These are phyloP conservation scores for Rhodotorula sp. DNA, from an alignment of 1,284 basidiomycete species.

Conservation along the genomic window DNA sequence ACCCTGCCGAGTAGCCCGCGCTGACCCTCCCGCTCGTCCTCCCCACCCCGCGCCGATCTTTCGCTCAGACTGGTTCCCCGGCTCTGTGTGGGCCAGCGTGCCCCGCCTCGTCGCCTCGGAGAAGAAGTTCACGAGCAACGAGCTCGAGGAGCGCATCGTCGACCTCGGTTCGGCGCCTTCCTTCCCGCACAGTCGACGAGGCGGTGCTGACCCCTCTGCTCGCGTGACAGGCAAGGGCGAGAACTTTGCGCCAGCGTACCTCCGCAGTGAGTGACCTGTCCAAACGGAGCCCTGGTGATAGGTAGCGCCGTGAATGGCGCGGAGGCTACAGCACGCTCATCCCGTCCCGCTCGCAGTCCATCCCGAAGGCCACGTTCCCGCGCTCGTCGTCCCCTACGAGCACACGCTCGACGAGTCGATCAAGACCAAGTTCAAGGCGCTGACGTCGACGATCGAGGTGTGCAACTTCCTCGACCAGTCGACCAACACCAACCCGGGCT, in stretches of 20 bases:
- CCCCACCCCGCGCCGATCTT: neutral
- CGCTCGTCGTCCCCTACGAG: constrained; percentile 43
- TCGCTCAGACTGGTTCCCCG: constrained; percentile 26
- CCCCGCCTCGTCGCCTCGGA: constrained; percentile 52
- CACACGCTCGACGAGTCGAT: constrained; percentile 40
- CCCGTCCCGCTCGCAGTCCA: constrained; percentile 14
- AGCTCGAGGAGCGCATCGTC: constrained; percentile 48
- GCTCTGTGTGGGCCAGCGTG: constrained; percentile 51
- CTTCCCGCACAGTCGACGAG: constrained; percentile 5
- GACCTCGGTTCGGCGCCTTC: constrained; percentile 51
- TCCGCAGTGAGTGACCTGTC: constrained; percentile 47
- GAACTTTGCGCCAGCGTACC: constrained; percentile 54
- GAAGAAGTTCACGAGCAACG: constrained; percentile 53
- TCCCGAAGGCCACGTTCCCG: constrained; percentile 28
- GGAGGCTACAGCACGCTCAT: neutral
- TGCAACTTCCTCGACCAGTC: constrained; percentile 42
- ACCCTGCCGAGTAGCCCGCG: too few species aligned
- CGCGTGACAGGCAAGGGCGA: constrained; percentile 52
- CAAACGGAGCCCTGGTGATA: too few species aligned
- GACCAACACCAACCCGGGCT: constrained; percentile 19
- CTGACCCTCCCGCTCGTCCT: neutral
- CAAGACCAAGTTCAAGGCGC: constrained; percentile 43
- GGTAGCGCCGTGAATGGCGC: neutral
- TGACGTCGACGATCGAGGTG: constrained; percentile 30
- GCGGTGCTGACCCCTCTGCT: neutral